phyloP scores from a whole-genome alignment of 83 land plant genomes.

The Larix sibirica region DNA sequence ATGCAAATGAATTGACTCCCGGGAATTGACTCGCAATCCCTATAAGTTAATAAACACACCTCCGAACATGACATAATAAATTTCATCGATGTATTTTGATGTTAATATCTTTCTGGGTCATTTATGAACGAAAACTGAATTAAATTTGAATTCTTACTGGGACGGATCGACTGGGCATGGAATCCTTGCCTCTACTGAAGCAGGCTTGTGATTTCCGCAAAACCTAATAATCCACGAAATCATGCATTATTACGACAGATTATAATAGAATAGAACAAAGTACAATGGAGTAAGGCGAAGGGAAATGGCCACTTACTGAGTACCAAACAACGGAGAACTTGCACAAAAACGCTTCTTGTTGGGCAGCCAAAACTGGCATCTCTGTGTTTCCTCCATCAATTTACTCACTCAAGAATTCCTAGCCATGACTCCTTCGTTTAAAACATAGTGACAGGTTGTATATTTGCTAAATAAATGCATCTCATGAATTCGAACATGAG shows the following conservation, averaged over 20 bases:
- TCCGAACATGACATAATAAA: too few relatives aligned
- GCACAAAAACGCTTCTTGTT: slow-evolving; percentile 77
- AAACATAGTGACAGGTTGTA: too few relatives aligned
- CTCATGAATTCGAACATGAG: too few relatives aligned
- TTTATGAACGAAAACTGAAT: too few relatives aligned
- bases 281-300: slow-evolving; percentile 2
- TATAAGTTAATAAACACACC: too few relatives aligned
- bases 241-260: background rate
- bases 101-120: too few relatives aligned
- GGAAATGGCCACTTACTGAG: slow-evolving; percentile 32
- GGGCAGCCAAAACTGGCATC: slow-evolving; percentile 70
- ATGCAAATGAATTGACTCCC: too few relatives aligned
- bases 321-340: slow-evolving; percentile 35
- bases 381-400: slow-evolving; percentile 5
- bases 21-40: too few relatives aligned
- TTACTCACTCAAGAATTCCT: too few relatives aligned
- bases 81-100: too few relatives aligned
- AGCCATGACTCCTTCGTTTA: too few relatives aligned
- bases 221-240: slow-evolving; percentile 34
- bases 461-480: too few relatives aligned
- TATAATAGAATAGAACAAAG: background rate
- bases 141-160: slow-evolving; percentile 42
- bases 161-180: slow-evolving; percentile 92
- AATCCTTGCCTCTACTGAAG: slow-evolving; percentile 44
- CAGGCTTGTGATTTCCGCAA: slow-evolving; percentile 78